Evolutionary conservation across 2,329 filamentous ascomycete species (phyloP), one percentile per base, ranked within the genome.

Genomic region (Neocucurbitaria cava): DNA sequence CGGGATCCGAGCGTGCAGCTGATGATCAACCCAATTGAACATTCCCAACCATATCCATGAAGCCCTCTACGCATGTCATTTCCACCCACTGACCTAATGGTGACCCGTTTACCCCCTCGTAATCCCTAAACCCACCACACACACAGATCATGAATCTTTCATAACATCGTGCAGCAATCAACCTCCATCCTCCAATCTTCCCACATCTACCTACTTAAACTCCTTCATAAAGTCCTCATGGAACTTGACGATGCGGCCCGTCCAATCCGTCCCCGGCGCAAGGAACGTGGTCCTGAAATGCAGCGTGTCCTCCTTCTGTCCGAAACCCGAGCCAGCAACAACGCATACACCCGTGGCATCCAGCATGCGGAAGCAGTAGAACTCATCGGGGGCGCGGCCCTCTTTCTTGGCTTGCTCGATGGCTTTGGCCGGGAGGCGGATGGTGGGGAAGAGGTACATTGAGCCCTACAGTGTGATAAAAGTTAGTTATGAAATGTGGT

Each of bases 401-500:
- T 92, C 90, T 58, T 88, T 74, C 68, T 81, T 73, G 30, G 95
- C 95, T 15, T 90, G 91, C 62, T 89, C 88, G 58, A 88, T 78
- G 36, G 92, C 95, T 79, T 91, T 91, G 21, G 79, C 66, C 1
- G 95, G 86, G 21, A 99, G 82, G 30, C 82, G 87, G 79, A 99
- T 96, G 66, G 91, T 95, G 21, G 95, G 95, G 86, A 98, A 99
- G 70, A 99, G 89, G 81, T 99, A 99, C 95, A 99, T 99, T 74
- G 90, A 89, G 56, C 95, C 95, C 84, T 96, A 62, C 24, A n/a
- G n/a, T n/a, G n/a, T n/a, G 48, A 3, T 5, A 31, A 33, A 10
- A 8, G 46, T 61, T 23, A 61, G 47, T 23, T 23, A 5, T 15
- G 11, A n/a, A 5, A 26, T 26, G 24, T 26, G 24, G 1, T 11